Evolutionary conservation across 805 yeast species (phyloP).

Genomic region (Saccharomycopsis microspora): DNA sequence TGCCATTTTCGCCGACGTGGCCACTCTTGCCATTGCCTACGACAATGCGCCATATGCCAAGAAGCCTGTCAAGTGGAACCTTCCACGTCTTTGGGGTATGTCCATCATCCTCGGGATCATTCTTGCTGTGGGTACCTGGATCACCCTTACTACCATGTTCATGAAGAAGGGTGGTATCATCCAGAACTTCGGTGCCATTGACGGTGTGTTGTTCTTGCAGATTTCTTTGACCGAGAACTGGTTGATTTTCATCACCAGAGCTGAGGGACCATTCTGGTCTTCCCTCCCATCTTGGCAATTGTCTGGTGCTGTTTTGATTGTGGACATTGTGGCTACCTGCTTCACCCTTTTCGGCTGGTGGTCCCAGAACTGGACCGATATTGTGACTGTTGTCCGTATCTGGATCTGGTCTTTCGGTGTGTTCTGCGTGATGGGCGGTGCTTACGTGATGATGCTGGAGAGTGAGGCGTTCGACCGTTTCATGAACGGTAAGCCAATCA

Average conservation of each 20-base stretch:
- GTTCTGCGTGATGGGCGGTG: slow-evolving; percentile 94
- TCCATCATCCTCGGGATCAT: slow-evolving; percentile 77
- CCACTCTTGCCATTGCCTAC: slow-evolving; percentile 93
- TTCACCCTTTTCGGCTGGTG: slow-evolving; percentile 95
- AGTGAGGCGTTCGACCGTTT: slow-evolving; percentile 72
- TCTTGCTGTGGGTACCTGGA: slow-evolving; percentile 90
- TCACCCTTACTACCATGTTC: slow-evolving; percentile 89
- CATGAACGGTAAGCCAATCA: slow-evolving; percentile 69
- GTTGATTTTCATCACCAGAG: slow-evolving; percentile 94
- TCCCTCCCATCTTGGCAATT: slow-evolving; percentile 94
- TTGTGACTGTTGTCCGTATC: slow-evolving; percentile 87
- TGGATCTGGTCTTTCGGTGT: slow-evolving; percentile 96
- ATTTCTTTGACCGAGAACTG: slow-evolving; percentile 93
- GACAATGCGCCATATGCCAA: slow-evolving; percentile 95
- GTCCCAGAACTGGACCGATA: slow-evolving; percentile 95
- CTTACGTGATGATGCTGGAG: slow-evolving; percentile 85
- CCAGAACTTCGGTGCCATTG: slow-evolving; percentile 91
- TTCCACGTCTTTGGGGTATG: slow-evolving; percentile 96
- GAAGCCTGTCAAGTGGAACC: slow-evolving; percentile 91
- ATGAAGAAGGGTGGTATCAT: slow-evolving; percentile 85
- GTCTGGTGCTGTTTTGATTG: slow-evolving; percentile 84
- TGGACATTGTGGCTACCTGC: slow-evolving; percentile 86
- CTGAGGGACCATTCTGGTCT: slow-evolving; percentile 98
- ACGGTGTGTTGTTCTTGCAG: slow-evolving; percentile 89
- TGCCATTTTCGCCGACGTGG: slow-evolving; percentile 96